These are phyloP conservation scores for Verticillium zaregamsianum DNA, from an alignment of 2,329 filamentous ascomycete species.

Conservation along the genomic window DNA sequence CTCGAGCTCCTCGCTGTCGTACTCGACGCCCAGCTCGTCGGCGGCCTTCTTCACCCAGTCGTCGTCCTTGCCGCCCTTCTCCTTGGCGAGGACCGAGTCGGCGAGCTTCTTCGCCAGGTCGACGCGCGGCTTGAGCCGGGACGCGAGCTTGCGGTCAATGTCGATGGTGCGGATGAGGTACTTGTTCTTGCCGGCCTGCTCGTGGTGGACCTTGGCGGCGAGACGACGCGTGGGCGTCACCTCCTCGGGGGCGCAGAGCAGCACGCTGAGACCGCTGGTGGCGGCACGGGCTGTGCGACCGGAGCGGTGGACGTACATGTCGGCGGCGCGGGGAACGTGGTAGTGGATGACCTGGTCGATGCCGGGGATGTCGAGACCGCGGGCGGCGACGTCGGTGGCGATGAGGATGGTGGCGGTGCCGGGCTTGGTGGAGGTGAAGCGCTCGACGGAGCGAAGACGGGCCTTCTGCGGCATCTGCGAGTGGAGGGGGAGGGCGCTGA, in stretches of 20 bases:
- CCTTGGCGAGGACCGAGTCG: slow-evolving; percentile 78
- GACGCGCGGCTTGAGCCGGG: slow-evolving; percentile 71
- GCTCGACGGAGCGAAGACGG: slow-evolving; percentile 85
- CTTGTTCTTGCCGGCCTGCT: slow-evolving; percentile 42
- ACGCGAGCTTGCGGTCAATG: slow-evolving; percentile 74
- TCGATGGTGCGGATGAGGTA: slow-evolving; percentile 76
- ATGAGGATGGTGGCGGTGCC: slow-evolving; percentile 65
- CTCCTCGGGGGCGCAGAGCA: slow-evolving; percentile 90
- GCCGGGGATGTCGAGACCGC: slow-evolving; percentile 87
- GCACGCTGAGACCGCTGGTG: slow-evolving; percentile 71
- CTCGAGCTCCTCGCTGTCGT: slow-evolving; percentile 84
- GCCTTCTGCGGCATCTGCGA: slow-evolving; percentile 96
- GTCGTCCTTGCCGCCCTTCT: slow-evolving; percentile 79
- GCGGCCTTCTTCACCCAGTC: slow-evolving; percentile 80
- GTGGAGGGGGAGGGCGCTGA: slow-evolving; percentile 76
- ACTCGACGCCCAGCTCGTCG: slow-evolving; percentile 90
- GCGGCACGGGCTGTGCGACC: slow-evolving; percentile 87
- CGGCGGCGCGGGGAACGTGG: slow-evolving; percentile 85
- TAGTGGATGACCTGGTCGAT: slow-evolving; percentile 93
- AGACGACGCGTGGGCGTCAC: slow-evolving; percentile 79
- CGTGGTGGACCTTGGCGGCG: slow-evolving; percentile 80
- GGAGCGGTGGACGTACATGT: slow-evolving; percentile 92
- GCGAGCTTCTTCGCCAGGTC: slow-evolving; percentile 82
- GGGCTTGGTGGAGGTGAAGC: slow-evolving; percentile 65
- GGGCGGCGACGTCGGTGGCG: slow-evolving; percentile 88